Evolutionary conservation across 768 basidiomycete species (phyloP), one percentile per base, ranked within the genome.

Genomic region (Fistulinella prunicolor): DNA sequence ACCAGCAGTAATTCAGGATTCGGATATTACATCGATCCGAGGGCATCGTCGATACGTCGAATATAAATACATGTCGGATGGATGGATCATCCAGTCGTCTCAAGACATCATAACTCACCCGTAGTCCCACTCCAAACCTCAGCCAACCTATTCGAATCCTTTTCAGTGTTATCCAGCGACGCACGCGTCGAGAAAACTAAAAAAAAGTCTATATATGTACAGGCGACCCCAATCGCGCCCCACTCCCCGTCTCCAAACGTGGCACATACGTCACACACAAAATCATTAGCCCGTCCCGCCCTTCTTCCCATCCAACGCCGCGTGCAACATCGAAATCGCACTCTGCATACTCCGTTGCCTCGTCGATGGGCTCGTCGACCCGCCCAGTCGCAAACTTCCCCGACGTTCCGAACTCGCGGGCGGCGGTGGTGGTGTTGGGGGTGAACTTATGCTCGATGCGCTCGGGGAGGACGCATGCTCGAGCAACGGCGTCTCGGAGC

Each of bases 261-360:
- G 12, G 28, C 6, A 28, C 6, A 28, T 12, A 28, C 6, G 7
- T 6, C 28, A 28, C 12, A 12, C 28, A 28, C 9, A 14, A 2
- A 16, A 13, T n/a, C 14, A 39, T 54, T 46, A 58, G 23, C 53
- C 42, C 10, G 58, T 5, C 16, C 52, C 49, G 19, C 57, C 40
- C 50, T 60, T 64, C 21, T 62, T 64, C 23, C 54, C 54, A 19
- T 64, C 63, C 51, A 62, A 49, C 21, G 62, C 62, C 6, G 62
- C 62, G 12, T 63, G 62, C 26, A 64, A 46, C 46, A 64, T 64
- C 29, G 63, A 64, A 16, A 64, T 40, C 16, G 62, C 49, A 5
- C 23, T 56, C 24, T 64, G 62, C 30, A 64, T 32, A 10, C 57
- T 47, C 36, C 62, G 54, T 35, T 46, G 55, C 36, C 62, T 57